Conservation (phyloP, 352 stramenopile species). For the Pythium plurisporium region DNA sequence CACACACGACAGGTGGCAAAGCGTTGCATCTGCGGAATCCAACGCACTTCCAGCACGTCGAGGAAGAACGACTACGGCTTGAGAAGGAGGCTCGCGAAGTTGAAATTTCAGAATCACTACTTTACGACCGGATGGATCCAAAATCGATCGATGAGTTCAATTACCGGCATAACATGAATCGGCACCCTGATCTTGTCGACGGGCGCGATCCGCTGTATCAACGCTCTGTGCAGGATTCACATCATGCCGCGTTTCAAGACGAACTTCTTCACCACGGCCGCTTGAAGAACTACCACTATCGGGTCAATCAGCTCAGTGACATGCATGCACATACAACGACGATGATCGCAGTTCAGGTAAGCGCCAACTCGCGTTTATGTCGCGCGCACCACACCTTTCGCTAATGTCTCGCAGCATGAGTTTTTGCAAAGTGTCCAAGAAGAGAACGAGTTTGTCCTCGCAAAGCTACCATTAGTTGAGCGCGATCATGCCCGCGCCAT, state of each 20-base stretch:
- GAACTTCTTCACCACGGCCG: slow-evolving; percentile 64
- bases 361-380: not conserved
- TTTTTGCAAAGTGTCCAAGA: slow-evolving; percentile 43
- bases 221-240: slow-evolving; percentile 43
- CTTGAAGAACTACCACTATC: slow-evolving; percentile 62
- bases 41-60: slow-evolving; percentile 40
- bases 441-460: slow-evolving; percentile 46
- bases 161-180: slow-evolving; percentile 60
- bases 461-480: slow-evolving; percentile 56
- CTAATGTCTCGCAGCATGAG: slow-evolving; percentile 25
- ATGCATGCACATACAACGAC: slow-evolving; percentile 34
- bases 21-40: slow-evolving; percentile 31
- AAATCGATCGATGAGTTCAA: slow-evolving; percentile 73
- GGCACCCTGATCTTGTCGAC: slow-evolving; percentile 20
- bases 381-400: not conserved
- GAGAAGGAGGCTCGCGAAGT: slow-evolving; percentile 68
- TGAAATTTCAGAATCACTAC: slow-evolving; percentile 38
- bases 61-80: slow-evolving; percentile 55
- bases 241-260: slow-evolving; percentile 54
- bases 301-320: slow-evolving; percentile 48
- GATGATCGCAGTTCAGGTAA: slow-evolving; percentile 52
- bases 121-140: slow-evolving; percentile 57
- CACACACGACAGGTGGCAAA: slow-evolving; percentile 34
- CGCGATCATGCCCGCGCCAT: slow-evolving; percentile 43
- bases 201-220: slow-evolving; percentile 45